Conservation (phyloP, 2,329 filamentous ascomycete genomes). For the Penicillium sp. region DNA sequence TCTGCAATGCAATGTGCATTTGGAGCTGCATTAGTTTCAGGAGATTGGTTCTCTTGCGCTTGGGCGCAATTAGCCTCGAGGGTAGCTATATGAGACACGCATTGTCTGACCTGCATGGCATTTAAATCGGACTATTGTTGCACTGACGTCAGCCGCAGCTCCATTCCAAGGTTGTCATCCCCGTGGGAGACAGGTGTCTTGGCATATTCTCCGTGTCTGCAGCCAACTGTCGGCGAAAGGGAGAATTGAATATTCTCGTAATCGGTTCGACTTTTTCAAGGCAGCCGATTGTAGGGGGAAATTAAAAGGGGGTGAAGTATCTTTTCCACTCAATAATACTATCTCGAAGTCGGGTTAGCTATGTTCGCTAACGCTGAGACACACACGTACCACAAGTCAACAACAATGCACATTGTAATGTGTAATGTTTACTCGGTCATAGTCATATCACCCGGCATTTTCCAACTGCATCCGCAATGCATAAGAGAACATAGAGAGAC, state of each 20-base stretch:
- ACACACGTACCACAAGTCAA: not conserved
- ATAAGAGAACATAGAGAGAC: not conserved
- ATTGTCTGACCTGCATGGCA: not conserved
- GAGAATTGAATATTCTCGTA: not conserved
- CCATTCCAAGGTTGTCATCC: not conserved
- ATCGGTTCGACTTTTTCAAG: not conserved
- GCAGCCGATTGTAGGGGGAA: too few species aligned
- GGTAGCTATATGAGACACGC: not conserved
- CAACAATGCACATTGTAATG: not conserved
- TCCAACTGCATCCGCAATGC: not conserved
- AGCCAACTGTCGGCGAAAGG: not conserved
- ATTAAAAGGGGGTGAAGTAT: too few species aligned
- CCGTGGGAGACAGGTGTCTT: not conserved
- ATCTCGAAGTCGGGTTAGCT: not conserved
- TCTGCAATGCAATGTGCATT: not conserved
- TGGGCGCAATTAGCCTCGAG: not conserved
- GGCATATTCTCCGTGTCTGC: not conserved
- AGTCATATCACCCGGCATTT: not conserved
- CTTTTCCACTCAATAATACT: not conserved
- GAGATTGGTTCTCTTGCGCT: not conserved
- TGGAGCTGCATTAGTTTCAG: not conserved
- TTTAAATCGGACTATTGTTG: conserved; percentile 3
- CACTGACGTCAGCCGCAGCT: conserved; percentile 6
- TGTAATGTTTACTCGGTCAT: not conserved
- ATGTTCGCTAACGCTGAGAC: not conserved